Conservation (phyloP, 2,329 filamentous ascomycete species). For the Juglanconis oblonga region DNA sequence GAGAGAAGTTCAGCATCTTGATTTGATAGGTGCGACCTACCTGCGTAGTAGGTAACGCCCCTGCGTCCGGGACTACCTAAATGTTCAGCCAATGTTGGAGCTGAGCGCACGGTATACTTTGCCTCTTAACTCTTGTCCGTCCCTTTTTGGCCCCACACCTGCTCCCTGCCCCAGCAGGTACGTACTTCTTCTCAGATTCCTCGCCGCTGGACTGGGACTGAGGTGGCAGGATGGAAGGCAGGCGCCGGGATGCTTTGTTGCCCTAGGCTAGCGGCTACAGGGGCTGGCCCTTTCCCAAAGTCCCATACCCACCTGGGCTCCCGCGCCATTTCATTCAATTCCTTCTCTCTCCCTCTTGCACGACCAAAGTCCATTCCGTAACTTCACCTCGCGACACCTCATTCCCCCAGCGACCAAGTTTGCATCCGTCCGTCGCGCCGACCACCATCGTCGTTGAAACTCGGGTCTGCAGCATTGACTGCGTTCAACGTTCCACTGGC, state of each 20-base stretch:
- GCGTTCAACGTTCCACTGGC: neutral
- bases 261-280: neutral
- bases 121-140: neutral
- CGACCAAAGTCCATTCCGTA: neutral
- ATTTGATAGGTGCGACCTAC: too few relatives aligned
- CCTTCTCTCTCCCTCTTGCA: constrained; percentile 14
- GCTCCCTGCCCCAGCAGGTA: neutral
- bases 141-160: neutral
- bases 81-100: too few relatives aligned
- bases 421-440: neutral
- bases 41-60: too few relatives aligned
- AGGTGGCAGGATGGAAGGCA: neutral
- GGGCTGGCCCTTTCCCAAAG: constrained; percentile 9
- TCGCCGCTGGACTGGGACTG: neutral
- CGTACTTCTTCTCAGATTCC: neutral
- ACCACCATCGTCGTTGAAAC: neutral
- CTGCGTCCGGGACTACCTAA: too few relatives aligned
- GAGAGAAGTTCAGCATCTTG: too few relatives aligned
- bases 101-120: too few relatives aligned
- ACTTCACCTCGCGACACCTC: constrained; percentile 9
- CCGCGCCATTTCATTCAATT: constrained; percentile 15
- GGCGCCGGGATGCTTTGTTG: neutral
- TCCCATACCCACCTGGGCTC: constrained; percentile 10
- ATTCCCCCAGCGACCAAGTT: neutral
- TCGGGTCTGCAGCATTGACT: neutral